Evolutionary conservation across 768 basidiomycete genomes (phyloP), one percentile per base, ranked within the genome.

Genomic region (Termitomyces sp.): DNA sequence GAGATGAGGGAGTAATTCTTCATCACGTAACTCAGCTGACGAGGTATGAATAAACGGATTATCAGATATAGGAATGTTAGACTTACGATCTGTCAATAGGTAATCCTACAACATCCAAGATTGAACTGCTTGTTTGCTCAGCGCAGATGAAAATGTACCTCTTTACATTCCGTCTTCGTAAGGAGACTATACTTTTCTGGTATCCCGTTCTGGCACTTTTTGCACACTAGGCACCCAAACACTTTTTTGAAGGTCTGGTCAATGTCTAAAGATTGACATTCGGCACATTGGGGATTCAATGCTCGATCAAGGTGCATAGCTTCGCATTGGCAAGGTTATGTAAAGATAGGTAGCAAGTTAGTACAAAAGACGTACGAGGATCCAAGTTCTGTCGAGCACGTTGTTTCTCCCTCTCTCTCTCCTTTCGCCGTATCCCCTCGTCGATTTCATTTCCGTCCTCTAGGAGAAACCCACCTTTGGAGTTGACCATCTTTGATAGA

Each of bases 101-200:
- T 98, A 98, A 73, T 98, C 96, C 89, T 92, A 67, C 32, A 37
- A 46, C 11, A 29, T 64, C 31, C 68, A 41, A 21, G 34, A 27
- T 19, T 38, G 41, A 38, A 38, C 17, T n/a, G 46, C n/a, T 37
- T 44, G 11, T 25, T 27, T 25, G 9, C 35, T 23, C 25, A 34
- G 23, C 35, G 34, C 35, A 23, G 17, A 41, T 31, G 17, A 38
- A 31, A 6, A 66, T 83, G 43, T 61, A 90, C 92, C 78, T 93
- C 90, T 73, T 95, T 97, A 72, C 96, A 98, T 73, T 99, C 97
- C 0, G 97, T 98, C 76, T 99, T 99, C 6, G 97, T 99, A 56
- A 99, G 72, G 7, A 99, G 77, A 68, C 93, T 92, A 68, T 97
- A 99, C 71, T 88, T 92, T 65, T 98, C 95, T 7, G 95, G 92